Evolutionary conservation across 2,329 filamentous ascomycete species (phyloP).

Genomic region (Phyllosticta citrichinensis): DNA sequence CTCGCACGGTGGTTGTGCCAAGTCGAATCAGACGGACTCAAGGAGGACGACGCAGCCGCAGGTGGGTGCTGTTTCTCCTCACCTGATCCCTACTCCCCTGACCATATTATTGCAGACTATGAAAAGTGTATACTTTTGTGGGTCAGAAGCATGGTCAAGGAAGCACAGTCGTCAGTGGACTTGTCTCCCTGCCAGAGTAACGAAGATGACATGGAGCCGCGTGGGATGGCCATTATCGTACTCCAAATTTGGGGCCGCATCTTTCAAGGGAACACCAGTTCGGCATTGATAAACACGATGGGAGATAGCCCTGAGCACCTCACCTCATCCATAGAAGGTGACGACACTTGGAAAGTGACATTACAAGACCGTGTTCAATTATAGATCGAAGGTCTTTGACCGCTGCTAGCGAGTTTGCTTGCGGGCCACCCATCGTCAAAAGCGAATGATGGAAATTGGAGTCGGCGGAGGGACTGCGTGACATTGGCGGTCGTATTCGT

Average conservation of each 20-base stretch:
- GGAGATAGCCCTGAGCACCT: constrained; percentile 29
- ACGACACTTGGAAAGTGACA: neutral
- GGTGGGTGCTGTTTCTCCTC: constrained; percentile 10
- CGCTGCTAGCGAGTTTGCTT: too few species aligned
- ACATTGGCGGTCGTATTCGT: neutral
- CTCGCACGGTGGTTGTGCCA: constrained; percentile 41
- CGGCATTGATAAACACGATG: constrained; percentile 39
- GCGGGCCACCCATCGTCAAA: too few species aligned
- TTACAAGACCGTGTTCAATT: neutral
- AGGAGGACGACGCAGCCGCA: constrained; percentile 12
- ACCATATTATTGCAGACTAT: constrained; percentile 12
- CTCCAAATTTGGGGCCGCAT: constrained; percentile 39
- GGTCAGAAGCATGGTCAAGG: constrained; percentile 38
- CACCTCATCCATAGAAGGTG: neutral
- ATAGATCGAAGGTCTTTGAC: too few species aligned
- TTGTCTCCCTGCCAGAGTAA: constrained; percentile 11
- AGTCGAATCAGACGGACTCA: constrained; percentile 14
- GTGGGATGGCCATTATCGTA: constrained; percentile 30
- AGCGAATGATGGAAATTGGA: too few species aligned
- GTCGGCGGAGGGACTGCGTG: too few species aligned
- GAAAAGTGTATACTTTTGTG: constrained; percentile 39
- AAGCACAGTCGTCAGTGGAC: constrained; percentile 31
- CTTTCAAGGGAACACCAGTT: constrained; percentile 40
- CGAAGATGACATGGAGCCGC: constrained; percentile 20
- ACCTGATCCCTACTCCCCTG: neutral